These are phyloP conservation scores for Phytomonas francai DNA, from an alignment of 208 protist species.

Conservation along the genomic window DNA sequence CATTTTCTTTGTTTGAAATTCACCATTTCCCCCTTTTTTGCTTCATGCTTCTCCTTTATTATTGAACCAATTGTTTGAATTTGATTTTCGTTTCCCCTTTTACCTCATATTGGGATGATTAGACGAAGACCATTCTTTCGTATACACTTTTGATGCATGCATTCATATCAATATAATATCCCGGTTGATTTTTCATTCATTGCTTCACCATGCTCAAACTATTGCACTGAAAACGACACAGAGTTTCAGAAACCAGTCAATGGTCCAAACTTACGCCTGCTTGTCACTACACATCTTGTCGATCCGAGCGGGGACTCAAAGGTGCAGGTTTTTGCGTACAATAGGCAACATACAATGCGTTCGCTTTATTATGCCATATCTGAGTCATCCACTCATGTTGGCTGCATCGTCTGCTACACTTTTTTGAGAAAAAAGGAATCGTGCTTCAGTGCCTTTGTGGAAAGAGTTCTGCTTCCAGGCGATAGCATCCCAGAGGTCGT, in stretches of 20 bases:
- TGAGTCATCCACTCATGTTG: conserved; percentile 4
- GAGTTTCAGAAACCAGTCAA: not conserved
- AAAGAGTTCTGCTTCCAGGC: conserved; percentile 17
- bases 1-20: conserved; percentile 1
- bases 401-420: not conserved
- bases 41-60: not conserved
- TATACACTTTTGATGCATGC: not conserved
- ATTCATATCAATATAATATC: conserved; percentile 9
- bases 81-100: not conserved
- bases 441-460: conserved; percentile 9
- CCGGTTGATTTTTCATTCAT: conserved; percentile 22
- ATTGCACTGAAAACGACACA: conserved; percentile 6
- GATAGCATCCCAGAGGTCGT: conserved; percentile 28
- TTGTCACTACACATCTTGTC: not conserved
- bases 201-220: conserved; percentile 8
- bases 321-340: not conserved
- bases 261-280: not conserved
- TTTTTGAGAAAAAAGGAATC: not conserved
- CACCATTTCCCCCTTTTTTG: conserved; percentile 9
- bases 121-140: not conserved
- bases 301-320: not conserved
- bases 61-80: conserved; percentile 7
- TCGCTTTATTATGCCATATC: conserved; percentile 15
- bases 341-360: not conserved
- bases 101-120: conserved; percentile 10